A percentile compares a stretch with the other conserved stretches of the same genome.
Conservation (phyloP, 192 early-diverging fungal species). For the Gorgonomyces haynaldii region DNA sequence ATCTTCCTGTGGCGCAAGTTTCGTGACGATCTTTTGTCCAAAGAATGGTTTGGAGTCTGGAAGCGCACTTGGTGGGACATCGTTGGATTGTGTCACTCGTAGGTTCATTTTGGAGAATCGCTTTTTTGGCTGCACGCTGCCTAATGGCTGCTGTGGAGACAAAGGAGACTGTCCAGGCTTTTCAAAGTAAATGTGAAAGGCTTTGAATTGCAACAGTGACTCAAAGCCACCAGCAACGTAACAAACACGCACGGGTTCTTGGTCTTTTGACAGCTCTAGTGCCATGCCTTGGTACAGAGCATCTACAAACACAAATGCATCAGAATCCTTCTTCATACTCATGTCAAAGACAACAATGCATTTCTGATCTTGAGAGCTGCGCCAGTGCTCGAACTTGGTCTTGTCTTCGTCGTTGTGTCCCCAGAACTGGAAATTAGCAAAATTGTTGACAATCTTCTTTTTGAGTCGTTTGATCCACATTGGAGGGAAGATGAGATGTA, state of each 20-base stretch:
- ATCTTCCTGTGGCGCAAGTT: not conserved
- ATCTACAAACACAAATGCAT: not conserved
- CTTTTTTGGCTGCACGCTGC: not conserved
- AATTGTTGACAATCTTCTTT: slow-evolving; percentile 1
- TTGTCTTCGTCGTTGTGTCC: not conserved
- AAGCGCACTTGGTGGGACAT: not conserved
- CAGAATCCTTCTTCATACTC: slow-evolving; percentile 1
- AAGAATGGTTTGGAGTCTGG: not conserved
- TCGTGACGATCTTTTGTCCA: not conserved
- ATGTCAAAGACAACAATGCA: slow-evolving; percentile 2
- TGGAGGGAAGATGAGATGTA: slow-evolving; percentile 4
- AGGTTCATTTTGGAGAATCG: not conserved
- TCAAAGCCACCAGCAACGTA: not conserved
- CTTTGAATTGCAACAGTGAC: not conserved
- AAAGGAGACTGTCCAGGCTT: not conserved
- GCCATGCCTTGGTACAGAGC: slow-evolving; percentile 1
- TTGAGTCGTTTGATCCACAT: slow-evolving; percentile 4
- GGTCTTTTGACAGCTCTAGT: not conserved
- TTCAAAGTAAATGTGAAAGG: not conserved
- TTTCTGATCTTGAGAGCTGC: not conserved
- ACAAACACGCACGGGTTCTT: not conserved
- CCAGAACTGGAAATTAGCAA: slow-evolving; percentile 1
- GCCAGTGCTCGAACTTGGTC: slow-evolving; percentile 1
- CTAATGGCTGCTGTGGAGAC: not conserved
- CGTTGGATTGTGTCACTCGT: not conserved